Evolutionary conservation across 2,329 filamentous ascomycete genomes (phyloP), one percentile per base, ranked within the genome.

Genomic region (Dryadomyces sulphureus): DNA sequence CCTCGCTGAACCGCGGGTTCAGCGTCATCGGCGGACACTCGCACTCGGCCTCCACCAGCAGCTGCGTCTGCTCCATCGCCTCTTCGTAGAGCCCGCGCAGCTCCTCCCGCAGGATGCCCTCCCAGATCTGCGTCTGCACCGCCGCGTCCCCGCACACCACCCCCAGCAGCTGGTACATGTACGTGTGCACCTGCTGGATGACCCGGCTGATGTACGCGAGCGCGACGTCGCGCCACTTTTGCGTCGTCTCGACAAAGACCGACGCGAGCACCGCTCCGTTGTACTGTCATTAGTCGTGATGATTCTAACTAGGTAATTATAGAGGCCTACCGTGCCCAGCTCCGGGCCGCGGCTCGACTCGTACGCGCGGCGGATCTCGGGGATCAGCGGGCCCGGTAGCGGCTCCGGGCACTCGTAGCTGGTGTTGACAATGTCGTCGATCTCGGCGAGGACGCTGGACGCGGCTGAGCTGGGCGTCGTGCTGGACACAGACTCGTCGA

Each of bases 31-130:
- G 68, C 1, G 56, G 65, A 1, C 63, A 63, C 0, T 58, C 52
- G 2, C 65, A 57, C 55, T 81, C 75, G 3, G 77, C 64, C 1
- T 62, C 38, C 0, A 83, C 54, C 0, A 83, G 60, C 27, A 75
- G 76, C 0, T 57, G 49, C 0, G 67, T 62, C 16, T 79, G 68
- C 0, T 67, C 49, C 32, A 77, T 62, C 0, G 73, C 72, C 1
- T 53, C 56, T 5, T 58, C 50, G 50, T 81, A 81, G 0, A 60
- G 55, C 0, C 55, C 52, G 0, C 62, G 48, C 0, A 81, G 58
- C 12, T 67, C 58, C 0, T 74, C 67, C 1, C 66, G 48, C 0
- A 81, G 53, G 1, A 77, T 46, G 2, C 56, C 50, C 1, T 59
- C 56, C 49, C 64, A 62, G 0, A 82, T 51, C n/a, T 65, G 58